Base-by-base conservation (phyloP, 1,284 basidiomycete genomes). In the Boletus smithii region DNA sequence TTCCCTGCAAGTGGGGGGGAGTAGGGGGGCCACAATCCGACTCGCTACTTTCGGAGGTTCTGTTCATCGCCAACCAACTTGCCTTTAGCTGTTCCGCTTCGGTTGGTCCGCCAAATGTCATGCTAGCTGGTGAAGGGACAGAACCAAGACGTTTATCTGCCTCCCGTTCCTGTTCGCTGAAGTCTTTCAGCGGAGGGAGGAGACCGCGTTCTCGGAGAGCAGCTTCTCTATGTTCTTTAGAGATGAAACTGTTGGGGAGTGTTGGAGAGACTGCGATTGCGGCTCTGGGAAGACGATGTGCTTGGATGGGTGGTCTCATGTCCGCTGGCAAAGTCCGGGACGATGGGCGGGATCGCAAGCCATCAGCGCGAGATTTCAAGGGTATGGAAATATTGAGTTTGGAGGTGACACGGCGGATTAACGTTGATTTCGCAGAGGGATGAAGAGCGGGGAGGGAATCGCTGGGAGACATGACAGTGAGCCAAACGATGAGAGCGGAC, bases 161-260 rank as follows among this genome's bases (percentile, higher is more conserved):
- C 46, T 74, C 72, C 3, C 59, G 63, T 55, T 80, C 79, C 49
- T 73, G 75, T 20, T 64, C 55, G 51, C 75, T 78, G 8, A 79
- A 63, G 50, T 80, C 74, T 44, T 68, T 70, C 56, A 38, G 57
- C 3, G 75, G 71, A 24, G 79, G 79, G 3, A 75, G 63, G 26
- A 81, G 63, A 1, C 79, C 79, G 26, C 77, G 72, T 55, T 73
- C 79, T 5, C 79, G 70, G 16, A 81, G 68, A 2, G 79, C 79
- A 9, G 76, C 77, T 41, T 79, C 73, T 8, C 79, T 69, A 14
- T 53, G 48, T 5, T 49, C 44, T 31, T 43, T 62, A 0, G 66
- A 67, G 37, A 48, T 9, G 11, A 62, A 47, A 14, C 44, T 42
- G 31, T 62, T 63, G 0, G 65, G 63, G 33, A 61, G 54, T 0